Conservation (phyloP, 116 monocot genomes). For the Trichopus zeylanicus region DNA sequence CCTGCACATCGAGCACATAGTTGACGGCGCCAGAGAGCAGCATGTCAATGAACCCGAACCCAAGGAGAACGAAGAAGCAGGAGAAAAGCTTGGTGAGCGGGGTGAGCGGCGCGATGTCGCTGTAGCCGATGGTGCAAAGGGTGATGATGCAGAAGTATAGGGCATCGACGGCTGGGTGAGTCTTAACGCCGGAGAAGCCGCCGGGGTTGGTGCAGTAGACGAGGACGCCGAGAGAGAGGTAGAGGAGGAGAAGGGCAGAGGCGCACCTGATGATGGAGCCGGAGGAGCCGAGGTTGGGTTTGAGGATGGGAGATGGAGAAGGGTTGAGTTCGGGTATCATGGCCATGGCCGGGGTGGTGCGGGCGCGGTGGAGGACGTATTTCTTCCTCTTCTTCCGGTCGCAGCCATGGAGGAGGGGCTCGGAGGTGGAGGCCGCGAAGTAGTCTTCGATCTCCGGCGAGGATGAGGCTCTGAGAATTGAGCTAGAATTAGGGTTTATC, state of each 20-base stretch:
- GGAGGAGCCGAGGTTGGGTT: constrained; percentile 9
- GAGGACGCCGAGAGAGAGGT: constrained; percentile 29
- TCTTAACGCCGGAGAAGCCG: constrained; percentile 39
- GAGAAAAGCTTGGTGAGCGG: constrained; percentile 33
- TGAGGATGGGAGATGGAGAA: not conserved
- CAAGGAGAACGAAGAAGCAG: constrained; percentile 52
- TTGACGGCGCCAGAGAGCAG: constrained; percentile 34
- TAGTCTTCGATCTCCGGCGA: constrained; percentile 9
- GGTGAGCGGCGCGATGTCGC: constrained; percentile 52
- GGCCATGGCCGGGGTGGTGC: constrained; percentile 23
- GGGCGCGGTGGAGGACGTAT: constrained; percentile 23
- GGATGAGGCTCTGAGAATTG: too few species aligned
- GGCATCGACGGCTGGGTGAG: constrained; percentile 42
- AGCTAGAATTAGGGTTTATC: too few species aligned
- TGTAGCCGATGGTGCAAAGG: constrained; percentile 63
- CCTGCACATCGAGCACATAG: constrained; percentile 42
- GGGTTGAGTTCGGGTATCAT: constrained; percentile 13
- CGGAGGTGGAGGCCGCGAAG: constrained; percentile 1
- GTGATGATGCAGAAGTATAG: constrained; percentile 64
- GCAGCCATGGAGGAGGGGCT: not conserved
- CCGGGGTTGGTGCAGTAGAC: constrained; percentile 25
- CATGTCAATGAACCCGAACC: constrained; percentile 50
- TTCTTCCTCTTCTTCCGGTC: too few species aligned
- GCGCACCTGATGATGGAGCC: constrained; percentile 21
- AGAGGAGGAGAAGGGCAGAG: constrained; percentile 26